Evolutionary conservation across 2,329 filamentous ascomycete species (phyloP), one percentile per base, ranked within the genome.

Genomic region (Colletotrichum australisinense): DNA sequence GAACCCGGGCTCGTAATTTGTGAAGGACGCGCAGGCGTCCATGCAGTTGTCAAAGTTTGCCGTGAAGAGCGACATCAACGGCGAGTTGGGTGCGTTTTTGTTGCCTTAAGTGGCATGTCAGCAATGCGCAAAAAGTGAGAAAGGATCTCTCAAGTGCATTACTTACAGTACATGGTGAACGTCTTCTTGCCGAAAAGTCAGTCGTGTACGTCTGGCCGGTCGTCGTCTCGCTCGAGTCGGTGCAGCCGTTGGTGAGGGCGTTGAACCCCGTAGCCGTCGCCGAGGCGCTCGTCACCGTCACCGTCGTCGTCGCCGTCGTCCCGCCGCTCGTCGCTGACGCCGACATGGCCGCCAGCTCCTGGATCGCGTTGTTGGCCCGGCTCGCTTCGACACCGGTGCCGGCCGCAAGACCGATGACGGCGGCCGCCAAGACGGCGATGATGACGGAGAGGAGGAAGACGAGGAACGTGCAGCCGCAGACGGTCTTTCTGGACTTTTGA

Each of bases 41-140:
- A 88, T 86, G 78, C 86, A 88, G 32, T 81, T 81, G 76, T 82
- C 78, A 59, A 87, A 85, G 75, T 83, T 80, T 63, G 81, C 79
- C 6, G 83, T 81, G 75, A 87, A 87, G 8, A 88, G 77, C 0
- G 83, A 83, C 67, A 82, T 78, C 3, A 87, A 69, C 1, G 84
- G 82, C 0, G 72, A 22, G 58, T 81, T 81, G 3, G 81, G 78
- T 4, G 85, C 79, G 73, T 88, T 83, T 32, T 77, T 79, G 73
- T 86, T 85, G 81, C 42, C 42, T 49, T n/a, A 6, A 8, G 12
- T 16, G 5, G 38, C 14, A 19, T 49, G 42, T 49, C 19, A 49
- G 42, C 8, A 46, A n/a, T 19, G 42, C 16, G 14, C 14, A 38
- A 46, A 46, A 46, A 46, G 16, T 8, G 42, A 49, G 42, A 49